Conservation (phyloP, 2,329 filamentous ascomycete species). For the Fusarium avenaceum region DNA sequence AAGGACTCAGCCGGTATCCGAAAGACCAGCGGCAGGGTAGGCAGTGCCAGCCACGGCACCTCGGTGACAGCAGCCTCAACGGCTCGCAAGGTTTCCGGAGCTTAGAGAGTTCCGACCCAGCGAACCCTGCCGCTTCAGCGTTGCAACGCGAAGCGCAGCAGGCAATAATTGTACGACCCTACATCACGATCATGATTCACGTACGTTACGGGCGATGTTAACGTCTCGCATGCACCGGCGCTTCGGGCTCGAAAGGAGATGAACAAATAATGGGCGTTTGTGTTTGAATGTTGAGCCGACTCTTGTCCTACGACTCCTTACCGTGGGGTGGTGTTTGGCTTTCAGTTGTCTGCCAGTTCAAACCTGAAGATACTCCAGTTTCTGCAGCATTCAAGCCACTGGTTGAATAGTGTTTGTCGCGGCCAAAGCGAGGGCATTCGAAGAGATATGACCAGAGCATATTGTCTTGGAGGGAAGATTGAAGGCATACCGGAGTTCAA, state of each 20-base stretch:
- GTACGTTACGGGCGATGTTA: slow-evolving; percentile 57
- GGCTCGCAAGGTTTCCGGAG: slow-evolving; percentile 67
- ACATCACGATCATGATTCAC: slow-evolving; percentile 60
- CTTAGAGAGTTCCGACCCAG: slow-evolving; percentile 49
- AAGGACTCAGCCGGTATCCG: slow-evolving; percentile 69
- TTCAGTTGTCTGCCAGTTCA: slow-evolving; percentile 32
- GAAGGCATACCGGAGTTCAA: slow-evolving; percentile 36
- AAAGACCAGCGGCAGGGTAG: slow-evolving; percentile 76
- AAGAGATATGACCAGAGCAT: slow-evolving; percentile 20
- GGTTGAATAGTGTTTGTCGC: slow-evolving; percentile 34
- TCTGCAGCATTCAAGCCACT: slow-evolving; percentile 30
- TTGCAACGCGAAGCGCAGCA: slow-evolving; percentile 31
- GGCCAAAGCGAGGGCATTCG: slow-evolving; percentile 20
- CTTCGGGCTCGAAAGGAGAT: slow-evolving; percentile 51
- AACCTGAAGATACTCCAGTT: slow-evolving; percentile 27
- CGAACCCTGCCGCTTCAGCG: slow-evolving; percentile 41
- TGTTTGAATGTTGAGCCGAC: slow-evolving; percentile 44
- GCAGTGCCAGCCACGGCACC: slow-evolving; percentile 65
- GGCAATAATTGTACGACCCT: slow-evolving; percentile 43
- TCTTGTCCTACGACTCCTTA: slow-evolving; percentile 40
- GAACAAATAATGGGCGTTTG: slow-evolving; percentile 36
- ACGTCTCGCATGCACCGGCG: slow-evolving; percentile 62
- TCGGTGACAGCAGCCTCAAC: slow-evolving; percentile 60
- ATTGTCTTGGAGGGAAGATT: slow-evolving; percentile 28
- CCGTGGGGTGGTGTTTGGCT: slow-evolving; percentile 21